These are phyloP conservation scores for Aspergillus versicolor DNA, from an alignment of 2,329 filamentous ascomycete species.

Conservation along the genomic window DNA sequence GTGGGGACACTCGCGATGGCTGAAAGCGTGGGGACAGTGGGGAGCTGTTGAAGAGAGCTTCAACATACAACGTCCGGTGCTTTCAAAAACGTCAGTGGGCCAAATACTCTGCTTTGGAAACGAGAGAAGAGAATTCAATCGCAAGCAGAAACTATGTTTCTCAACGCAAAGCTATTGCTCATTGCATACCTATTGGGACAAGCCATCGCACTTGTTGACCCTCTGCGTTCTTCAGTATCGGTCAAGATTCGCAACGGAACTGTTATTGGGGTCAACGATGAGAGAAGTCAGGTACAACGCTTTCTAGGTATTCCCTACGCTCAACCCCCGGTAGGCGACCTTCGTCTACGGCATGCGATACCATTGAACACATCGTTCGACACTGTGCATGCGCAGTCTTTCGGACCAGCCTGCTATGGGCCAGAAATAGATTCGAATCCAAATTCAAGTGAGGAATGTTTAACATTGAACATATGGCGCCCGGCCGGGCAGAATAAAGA, in stretches of 20 bases:
- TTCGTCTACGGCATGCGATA: background rate
- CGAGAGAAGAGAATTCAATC: no score
- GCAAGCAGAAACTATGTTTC: no score
- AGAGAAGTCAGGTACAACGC: background rate
- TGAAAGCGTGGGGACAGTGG: background rate
- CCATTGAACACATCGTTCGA: background rate
- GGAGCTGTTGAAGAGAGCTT: background rate
- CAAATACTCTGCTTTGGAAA: no score
- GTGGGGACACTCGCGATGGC: background rate
- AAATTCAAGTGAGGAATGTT: background rate
- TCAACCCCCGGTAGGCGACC: background rate
- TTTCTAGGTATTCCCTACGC: background rate
- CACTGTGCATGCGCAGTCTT: background rate
- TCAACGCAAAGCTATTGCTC: background rate
- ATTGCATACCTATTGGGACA: background rate
- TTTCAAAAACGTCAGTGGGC: no score
- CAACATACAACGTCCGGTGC: background rate
- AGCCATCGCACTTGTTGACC: background rate
- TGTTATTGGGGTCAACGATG: background rate
- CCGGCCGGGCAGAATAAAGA: background rate
- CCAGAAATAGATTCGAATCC: background rate
- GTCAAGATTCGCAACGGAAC: background rate
- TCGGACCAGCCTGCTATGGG: background rate
- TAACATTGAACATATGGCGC: background rate
- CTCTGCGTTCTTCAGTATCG: background rate